Evolutionary conservation across 1,284 basidiomycete species (phyloP), one percentile per base, ranked within the genome.

Genomic region (Erythrobasidium hasegawianum): DNA sequence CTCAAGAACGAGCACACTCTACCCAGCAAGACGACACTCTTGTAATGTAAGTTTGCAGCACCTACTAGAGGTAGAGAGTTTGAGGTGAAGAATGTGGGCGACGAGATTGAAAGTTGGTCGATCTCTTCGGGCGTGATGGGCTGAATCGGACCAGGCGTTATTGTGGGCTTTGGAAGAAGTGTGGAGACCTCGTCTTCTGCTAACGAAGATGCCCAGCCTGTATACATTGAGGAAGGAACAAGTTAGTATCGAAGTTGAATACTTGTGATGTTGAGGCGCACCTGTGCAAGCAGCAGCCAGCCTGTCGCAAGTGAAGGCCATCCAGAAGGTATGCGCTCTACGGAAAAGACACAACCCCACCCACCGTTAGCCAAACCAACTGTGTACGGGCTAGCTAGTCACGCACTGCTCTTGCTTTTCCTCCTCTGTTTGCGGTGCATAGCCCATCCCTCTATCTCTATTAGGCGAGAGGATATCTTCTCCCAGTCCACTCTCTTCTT

Each of bases 151-250:
- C 65, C 65, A n/a, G 57, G 53, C 18, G 24, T 33, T n/a, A 60
- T 49, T 20, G 1, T 16, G 0, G 50, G 52, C 18, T 62, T 53
- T 1, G 73, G 73, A 1, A 74, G 55, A 2, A 71, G 56, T 16
- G 73, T 70, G 9, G 71, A 68, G 45, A 72, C 57, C 50, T 74
- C 73, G 26, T 62, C 68, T 66, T 73, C 73, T 24, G 72, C 69
- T 13, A 74, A 29, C 8, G 54, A 49, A 47, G 53, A 58, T 0
- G 72, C 69, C 72, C 72, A 74, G 2, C 73, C 73, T 33, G 33
- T 33, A 33, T 11, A n/a, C n/a, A n/a, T n/a, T n/a, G n/a, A n/a
- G n/a, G n/a, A n/a, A n/a, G n/a, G n/a, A n/a, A n/a, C n/a, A n/a
- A n/a, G n/a, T n/a, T n/a, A n/a, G n/a, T n/a, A n/a, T n/a, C n/a